These are phyloP conservation scores for Carex parvula DNA, from an alignment of 176 grass and related monocot genomes.

Conservation along the genomic window DNA sequence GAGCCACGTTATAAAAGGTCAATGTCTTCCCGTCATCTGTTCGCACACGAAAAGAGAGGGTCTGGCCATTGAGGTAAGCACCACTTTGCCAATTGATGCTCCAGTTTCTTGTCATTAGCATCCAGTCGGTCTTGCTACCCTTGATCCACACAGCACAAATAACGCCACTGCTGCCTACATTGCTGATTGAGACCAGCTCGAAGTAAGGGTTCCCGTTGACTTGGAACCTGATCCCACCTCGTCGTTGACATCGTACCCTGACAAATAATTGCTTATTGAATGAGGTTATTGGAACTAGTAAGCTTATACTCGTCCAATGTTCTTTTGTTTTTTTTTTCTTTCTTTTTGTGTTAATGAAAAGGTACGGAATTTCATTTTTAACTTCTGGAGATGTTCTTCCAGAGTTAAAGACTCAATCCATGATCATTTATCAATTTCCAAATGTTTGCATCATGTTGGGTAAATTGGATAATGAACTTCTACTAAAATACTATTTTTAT, in stretches of 20 bases:
- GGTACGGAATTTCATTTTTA: too few species aligned
- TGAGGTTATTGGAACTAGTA: neutral
- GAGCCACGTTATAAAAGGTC: constrained; percentile 32
- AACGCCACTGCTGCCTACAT: constrained; percentile 54
- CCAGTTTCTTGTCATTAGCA: constrained; percentile 55
- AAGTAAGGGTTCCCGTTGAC: constrained; percentile 56
- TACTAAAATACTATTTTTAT: neutral
- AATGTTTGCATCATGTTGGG: neutral
- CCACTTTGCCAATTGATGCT: constrained; percentile 51
- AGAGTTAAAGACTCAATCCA: neutral
- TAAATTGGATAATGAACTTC: neutral
- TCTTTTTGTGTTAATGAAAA: too few species aligned
- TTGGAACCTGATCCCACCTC: constrained; percentile 53
- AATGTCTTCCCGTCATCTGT: constrained; percentile 32
- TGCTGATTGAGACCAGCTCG: constrained; percentile 38
- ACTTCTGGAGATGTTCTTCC: neutral
- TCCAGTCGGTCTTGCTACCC: constrained; percentile 34
- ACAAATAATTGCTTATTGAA: neutral
- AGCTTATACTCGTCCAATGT: too few species aligned
- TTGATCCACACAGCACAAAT: constrained; percentile 39
- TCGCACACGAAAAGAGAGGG: constrained; percentile 46
- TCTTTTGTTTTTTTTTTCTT: neutral
- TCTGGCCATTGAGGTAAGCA: constrained; percentile 38
- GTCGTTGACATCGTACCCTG: constrained; percentile 36
- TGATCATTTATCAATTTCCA: neutral